Conservation (phyloP, 2,329 filamentous ascomycete genomes). For the Alternaria postmessia region DNA sequence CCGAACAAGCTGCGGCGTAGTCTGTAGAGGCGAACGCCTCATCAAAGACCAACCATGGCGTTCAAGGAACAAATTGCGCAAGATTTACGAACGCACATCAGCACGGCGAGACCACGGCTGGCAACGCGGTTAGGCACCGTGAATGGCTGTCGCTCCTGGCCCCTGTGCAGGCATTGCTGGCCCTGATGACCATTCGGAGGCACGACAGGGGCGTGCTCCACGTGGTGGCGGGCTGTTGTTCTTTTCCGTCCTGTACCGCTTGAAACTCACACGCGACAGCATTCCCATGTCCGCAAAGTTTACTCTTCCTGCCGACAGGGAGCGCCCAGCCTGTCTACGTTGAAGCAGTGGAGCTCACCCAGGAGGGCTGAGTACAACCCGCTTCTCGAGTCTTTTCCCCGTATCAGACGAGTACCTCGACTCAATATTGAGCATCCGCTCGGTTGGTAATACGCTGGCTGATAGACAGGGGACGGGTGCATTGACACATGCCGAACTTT, state of each 20-base stretch:
- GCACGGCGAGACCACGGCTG: slow-evolving; percentile 20
- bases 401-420: slow-evolving; percentile 7
- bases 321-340: slow-evolving; percentile 4
- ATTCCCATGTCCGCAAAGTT: slow-evolving; percentile 4
- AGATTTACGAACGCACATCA: slow-evolving; percentile 13
- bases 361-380: neutral
- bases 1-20: slow-evolving; percentile 18
- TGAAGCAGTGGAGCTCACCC: neutral
- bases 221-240: slow-evolving; percentile 29
- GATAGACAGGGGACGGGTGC: slow-evolving; percentile 15
- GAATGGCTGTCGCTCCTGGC: slow-evolving; percentile 24
- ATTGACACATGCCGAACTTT: slow-evolving; percentile 19
- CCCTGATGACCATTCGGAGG: slow-evolving; percentile 5
- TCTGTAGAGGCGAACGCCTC: neutral
- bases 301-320: slow-evolving; percentile 6
- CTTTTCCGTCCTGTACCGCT: slow-evolving; percentile 16
- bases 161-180: slow-evolving; percentile 24
- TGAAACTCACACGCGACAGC: slow-evolving; percentile 25
- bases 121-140: slow-evolving; percentile 23
- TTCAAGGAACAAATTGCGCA: slow-evolving; percentile 15
- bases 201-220: slow-evolving; percentile 23
- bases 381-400: slow-evolving; percentile 11
- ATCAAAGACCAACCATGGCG: slow-evolving; percentile 13
- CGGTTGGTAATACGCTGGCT: slow-evolving; percentile 25
- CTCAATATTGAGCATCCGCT: slow-evolving; percentile 9